Conservation (phyloP, 108 stramenopile species). For the Skeletonema costatum region DNA sequence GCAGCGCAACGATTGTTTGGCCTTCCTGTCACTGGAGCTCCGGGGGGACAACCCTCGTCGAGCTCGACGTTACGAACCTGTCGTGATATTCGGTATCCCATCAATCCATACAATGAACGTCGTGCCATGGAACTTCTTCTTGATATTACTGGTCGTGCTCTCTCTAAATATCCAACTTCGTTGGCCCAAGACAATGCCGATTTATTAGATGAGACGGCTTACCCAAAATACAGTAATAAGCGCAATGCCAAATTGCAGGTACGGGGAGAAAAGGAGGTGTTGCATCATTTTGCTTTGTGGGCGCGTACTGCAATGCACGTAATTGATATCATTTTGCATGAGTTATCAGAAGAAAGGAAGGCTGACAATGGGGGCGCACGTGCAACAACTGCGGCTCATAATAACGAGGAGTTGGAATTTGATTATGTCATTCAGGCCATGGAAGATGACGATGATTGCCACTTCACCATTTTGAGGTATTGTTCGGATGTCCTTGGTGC, state of each 20-base stretch:
- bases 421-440: constrained; percentile 71
- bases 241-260: constrained; percentile 93
- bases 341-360: constrained; percentile 63
- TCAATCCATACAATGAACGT: constrained; percentile 79
- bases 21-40: constrained; percentile 25
- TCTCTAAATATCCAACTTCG: constrained; percentile 82
- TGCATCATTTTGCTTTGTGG: constrained; percentile 84
- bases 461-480: constrained; percentile 83
- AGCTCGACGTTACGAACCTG: constrained; percentile 59
- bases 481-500: constrained; percentile 87
- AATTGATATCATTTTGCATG: constrained; percentile 71
- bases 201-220: constrained; percentile 60
- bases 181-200: constrained; percentile 72
- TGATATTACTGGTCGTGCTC: constrained; percentile 55
- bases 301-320: constrained; percentile 78
- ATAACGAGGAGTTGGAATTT: constrained; percentile 51
- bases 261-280: constrained; percentile 87
- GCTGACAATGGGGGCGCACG: neutral
- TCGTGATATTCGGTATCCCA: constrained; percentile 83
- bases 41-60: constrained; percentile 17
- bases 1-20: constrained; percentile 49
- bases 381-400: neutral
- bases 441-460: constrained; percentile 76
- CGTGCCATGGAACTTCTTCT: constrained; percentile 75
- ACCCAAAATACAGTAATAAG: constrained; percentile 80